phyloP scores from a whole-genome alignment of 2,329 filamentous ascomycete species.

The Rhynchosporium graminicola region DNA sequence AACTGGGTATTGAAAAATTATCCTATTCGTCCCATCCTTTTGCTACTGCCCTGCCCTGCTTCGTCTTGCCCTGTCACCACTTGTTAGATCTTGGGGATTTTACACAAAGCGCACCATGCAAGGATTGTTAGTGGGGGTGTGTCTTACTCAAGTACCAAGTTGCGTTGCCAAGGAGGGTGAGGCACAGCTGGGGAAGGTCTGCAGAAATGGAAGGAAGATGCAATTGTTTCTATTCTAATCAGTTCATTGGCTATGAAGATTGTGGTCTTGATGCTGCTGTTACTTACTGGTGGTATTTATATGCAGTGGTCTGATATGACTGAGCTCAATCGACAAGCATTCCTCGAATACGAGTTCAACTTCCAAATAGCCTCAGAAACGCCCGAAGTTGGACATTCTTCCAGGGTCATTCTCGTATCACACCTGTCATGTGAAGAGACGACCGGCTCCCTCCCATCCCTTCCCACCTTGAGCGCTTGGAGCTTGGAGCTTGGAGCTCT shows the following conservation, averaged over 20 bases:
- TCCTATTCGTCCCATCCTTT: not conserved
- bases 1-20: not conserved
- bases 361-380: conserved; percentile 19
- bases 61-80: too few species aligned
- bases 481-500: conserved; percentile 8
- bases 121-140: not conserved
- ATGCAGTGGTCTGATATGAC: conserved; percentile 3
- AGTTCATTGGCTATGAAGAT: not conserved
- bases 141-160: not conserved
- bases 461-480: not conserved
- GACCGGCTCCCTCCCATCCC: not conserved
- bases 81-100: not conserved
- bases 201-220: too few species aligned
- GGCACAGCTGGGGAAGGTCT: conserved; percentile 1
- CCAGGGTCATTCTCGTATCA: conserved; percentile 9
- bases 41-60: too few species aligned
- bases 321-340: conserved; percentile 10
- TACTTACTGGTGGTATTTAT: too few species aligned
- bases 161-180: conserved; percentile 10
- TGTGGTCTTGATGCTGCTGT: not conserved
- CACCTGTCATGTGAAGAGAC: conserved; percentile 4
- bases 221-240: too few species aligned
- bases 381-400: conserved; percentile 10
- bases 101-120: not conserved
- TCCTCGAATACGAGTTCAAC: conserved; percentile 18